phyloP scores from a whole-genome alignment of 2,329 filamentous ascomycete genomes.

The Exophiala calicioides region DNA sequence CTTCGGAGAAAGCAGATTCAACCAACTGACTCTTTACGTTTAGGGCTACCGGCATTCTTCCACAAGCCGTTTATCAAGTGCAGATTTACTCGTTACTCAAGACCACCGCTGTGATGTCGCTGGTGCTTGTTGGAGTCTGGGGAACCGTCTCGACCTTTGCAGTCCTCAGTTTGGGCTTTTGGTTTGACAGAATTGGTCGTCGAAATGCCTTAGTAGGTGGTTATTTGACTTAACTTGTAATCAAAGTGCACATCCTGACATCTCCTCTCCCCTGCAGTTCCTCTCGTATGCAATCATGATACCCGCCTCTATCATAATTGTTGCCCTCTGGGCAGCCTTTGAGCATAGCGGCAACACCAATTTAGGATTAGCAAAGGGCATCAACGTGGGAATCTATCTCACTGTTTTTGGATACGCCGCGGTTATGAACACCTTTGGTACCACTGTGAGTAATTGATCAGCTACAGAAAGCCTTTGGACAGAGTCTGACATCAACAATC shows the following conservation, averaged over 20 bases:
- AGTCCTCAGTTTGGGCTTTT: conserved; percentile 3
- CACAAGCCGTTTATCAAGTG: conserved; percentile 10
- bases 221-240: too few species aligned
- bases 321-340: conserved; percentile 5
- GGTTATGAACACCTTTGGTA: conserved; percentile 14
- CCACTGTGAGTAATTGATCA: conserved; percentile 4
- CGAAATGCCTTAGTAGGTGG: conserved; percentile 12
- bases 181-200: conserved; percentile 14
- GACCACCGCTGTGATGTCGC: conserved; percentile 8
- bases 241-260: too few species aligned
- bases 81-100: conserved; percentile 7
- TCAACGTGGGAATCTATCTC: conserved; percentile 13
- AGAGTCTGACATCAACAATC: neutral
- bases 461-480: neutral
- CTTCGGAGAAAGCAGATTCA: neutral
- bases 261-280: too few species aligned
- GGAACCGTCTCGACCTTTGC: conserved; percentile 11
- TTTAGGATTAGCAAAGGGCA: conserved; percentile 8
- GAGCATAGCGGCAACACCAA: conserved; percentile 5
- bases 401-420: conserved; percentile 11
- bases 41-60: conserved; percentile 14
- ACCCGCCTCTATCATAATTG: conserved; percentile 7
- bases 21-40: neutral
- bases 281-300: conserved; percentile 16
- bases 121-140: conserved; percentile 15